These are phyloP conservation scores for Strigomonas oncopelti DNA, from an alignment of 208 protist species.

Conservation along the genomic window DNA sequence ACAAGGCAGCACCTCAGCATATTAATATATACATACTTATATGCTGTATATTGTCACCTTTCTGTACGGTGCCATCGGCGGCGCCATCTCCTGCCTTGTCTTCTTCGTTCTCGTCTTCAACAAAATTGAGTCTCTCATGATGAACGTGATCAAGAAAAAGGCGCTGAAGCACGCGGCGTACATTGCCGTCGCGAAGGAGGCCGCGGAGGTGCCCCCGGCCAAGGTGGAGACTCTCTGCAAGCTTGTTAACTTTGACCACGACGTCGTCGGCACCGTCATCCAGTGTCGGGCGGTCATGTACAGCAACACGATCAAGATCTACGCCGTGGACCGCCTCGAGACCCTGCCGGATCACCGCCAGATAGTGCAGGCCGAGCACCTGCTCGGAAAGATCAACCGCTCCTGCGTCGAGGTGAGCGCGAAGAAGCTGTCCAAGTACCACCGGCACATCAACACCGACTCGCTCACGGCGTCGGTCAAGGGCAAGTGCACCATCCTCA, in stretches of 20 bases:
- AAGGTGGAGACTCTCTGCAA: conserved; percentile 72
- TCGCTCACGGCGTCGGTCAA: conserved; percentile 57
- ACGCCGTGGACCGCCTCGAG: conserved; percentile 42
- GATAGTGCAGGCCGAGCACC: conserved; percentile 40
- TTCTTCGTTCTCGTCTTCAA: conserved; percentile 51
- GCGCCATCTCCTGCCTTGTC: conserved; percentile 34
- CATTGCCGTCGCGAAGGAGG: conserved; percentile 35
- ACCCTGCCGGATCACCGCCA: conserved; percentile 42
- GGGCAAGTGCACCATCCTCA: conserved; percentile 62
- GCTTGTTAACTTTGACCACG: conserved; percentile 65
- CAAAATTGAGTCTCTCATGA: conserved; percentile 26
- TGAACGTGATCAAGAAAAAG: conserved; percentile 37
- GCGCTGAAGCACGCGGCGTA: conserved; percentile 38
- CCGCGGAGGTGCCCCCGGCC: conserved; percentile 28
- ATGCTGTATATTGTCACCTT: conserved; percentile 23
- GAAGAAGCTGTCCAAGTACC: conserved; percentile 70
- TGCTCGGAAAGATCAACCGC: conserved; percentile 72
- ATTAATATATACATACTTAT: too few relatives aligned
- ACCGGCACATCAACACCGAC: conserved; percentile 59
- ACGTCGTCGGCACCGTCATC: conserved; percentile 56
- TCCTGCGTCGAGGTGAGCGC: conserved; percentile 33
- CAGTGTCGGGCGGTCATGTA: conserved; percentile 66
- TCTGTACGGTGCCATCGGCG: conserved; percentile 47
- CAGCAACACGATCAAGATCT: conserved; percentile 64
- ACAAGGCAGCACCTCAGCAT: too few relatives aligned